Conservation (phyloP, 495 filamentous ascomycete species). For the Lentithecium fluviatile region DNA sequence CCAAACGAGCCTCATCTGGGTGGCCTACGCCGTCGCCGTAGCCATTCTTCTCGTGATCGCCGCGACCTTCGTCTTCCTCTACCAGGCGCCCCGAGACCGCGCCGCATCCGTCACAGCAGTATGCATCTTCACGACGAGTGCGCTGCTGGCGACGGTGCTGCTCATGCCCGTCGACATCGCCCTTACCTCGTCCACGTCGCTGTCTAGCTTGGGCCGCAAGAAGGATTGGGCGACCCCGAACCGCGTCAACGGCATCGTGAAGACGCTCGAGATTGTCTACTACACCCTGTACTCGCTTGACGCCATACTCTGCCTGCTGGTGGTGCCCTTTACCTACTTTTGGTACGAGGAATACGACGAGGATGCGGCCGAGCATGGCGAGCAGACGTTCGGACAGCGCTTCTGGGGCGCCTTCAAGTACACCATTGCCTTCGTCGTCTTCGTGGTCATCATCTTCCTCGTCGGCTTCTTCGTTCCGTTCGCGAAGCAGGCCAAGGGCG, state of each 20-base stretch:
- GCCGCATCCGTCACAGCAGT: constrained; percentile 76
- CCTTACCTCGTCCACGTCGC: constrained; percentile 83
- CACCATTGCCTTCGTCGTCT: constrained; percentile 75
- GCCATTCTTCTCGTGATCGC: constrained; percentile 67
- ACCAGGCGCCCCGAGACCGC: constrained; percentile 84
- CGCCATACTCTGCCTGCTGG: constrained; percentile 82
- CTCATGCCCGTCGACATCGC: constrained; percentile 95
- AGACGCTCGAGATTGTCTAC: constrained; percentile 82
- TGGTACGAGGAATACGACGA: constrained; percentile 97
- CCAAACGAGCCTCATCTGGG: constrained; percentile 84
- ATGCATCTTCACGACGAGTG: constrained; percentile 78
- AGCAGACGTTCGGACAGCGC: constrained; percentile 64
- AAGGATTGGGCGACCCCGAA: constrained; percentile 91
- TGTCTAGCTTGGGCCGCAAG: constrained; percentile 70
- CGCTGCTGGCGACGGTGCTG: constrained; percentile 86
- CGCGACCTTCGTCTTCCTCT: constrained; percentile 77
- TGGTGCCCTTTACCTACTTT: constrained; percentile 96
- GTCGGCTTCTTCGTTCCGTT: constrained; percentile 91
- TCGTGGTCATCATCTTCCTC: constrained; percentile 80
- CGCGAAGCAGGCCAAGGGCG: constrained; percentile 54
- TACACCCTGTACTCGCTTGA: constrained; percentile 91
- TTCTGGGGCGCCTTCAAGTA: constrained; percentile 88
- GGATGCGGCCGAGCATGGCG: constrained; percentile 72
- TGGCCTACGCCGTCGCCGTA: constrained; percentile 81
- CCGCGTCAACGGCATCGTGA: constrained; percentile 70